Base-by-base conservation (phyloP, 2,329 filamentous ascomycete species). In the Aureobasidium sp. region DNA sequence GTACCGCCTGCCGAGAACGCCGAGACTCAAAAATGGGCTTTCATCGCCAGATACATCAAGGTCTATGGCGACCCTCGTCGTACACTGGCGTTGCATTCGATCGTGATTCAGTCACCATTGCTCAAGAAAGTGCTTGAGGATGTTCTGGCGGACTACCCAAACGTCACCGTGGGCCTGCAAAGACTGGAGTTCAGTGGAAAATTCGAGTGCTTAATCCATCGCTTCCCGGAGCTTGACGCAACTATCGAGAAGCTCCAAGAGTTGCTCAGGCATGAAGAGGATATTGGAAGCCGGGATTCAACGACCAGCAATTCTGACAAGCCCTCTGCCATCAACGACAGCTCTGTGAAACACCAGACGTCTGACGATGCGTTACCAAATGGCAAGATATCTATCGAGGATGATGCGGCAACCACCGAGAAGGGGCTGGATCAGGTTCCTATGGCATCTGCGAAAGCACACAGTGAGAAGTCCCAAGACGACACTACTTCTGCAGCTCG, bases 121-220 rank as follows among this genome's bases (percentile, higher is more conserved):
- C 73, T 89, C 47, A 86, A 85, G 72, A 75, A 76, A 2, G 78
- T 83, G 5, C 76, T 89, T 0, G 75, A 75, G 10, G 76, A 80
- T 12, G 77, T 87, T 8, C 76, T 88, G 26, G 72, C 77, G 1
- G 81, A 77, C 9, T 88, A 87, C 63, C 82, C 83, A 0, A 84
- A 85, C 0, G 76, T 89, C 34, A 82, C 83, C 2, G 80, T 82
- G 37, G 78, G 77, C 12, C 74, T 89, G 29, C 78, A 84, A n/a
- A 79, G 83, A 1, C 75, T 89, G 1, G 82, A 83, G 61, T 87
- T 89, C 64, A 70, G 74, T 8, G 80, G 80, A 0, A 84, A 84
- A 0, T 89, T 88, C 64, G 75, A 82, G 66, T 82, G 84, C 0
- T 83, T 90, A 53, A 82, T 88, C 44, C 85, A 90, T 71, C 80